Evolutionary conservation across 306 rosid genomes (phyloP), one percentile per base, ranked within the genome.

Genomic region (Dalbergia cultrata): DNA sequence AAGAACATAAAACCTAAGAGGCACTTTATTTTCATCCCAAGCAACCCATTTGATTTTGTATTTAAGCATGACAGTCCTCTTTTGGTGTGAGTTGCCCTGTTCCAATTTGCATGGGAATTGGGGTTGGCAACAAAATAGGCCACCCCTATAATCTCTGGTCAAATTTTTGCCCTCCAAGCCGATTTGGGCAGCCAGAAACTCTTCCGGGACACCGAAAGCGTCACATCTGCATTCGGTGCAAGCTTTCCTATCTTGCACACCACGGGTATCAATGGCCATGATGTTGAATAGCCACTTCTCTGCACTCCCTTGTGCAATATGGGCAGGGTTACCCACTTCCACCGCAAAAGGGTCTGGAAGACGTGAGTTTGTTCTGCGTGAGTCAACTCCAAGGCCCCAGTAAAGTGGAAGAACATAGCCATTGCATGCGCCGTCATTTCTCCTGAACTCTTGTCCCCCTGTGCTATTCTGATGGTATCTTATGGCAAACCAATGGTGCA

Each of bases 1-100:
- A 54, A 78, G 62, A n/a, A 78, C 45, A 18, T 69, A 69, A 45
- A 78, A 12, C 57, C 26, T 69, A 8, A 78, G 3, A 1, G 82
- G 70, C 6, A 69, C 41, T 57, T 67, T 59, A 13, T 57, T 1
- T 22, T 31, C 12, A 6, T 59, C 7, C 82, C 76, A 78, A 19
- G 45, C 53, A 44, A 57, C 75, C 75, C 37, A 78, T 3, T n/a
- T 67, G 68, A 78, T 22, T n/a, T 45, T 67, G 13, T 77, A 77
- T 54, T 18, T 77, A 54, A 54, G 60, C 19, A 18, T 3, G 6
- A 14, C 8, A 0, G 3, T 54, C 10, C 21, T 54, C 0, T 8
- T 54, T n/a, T 54, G 1, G 0, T 54, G 21, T 54, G 3, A 5
- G 9, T 54, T 11, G 0, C 10, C 43, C 0, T 33, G 4, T 13